These are phyloP conservation scores for Debaryomyces coudertii DNA, from an alignment of 1,139 yeast genomes.

Conservation along the genomic window DNA sequence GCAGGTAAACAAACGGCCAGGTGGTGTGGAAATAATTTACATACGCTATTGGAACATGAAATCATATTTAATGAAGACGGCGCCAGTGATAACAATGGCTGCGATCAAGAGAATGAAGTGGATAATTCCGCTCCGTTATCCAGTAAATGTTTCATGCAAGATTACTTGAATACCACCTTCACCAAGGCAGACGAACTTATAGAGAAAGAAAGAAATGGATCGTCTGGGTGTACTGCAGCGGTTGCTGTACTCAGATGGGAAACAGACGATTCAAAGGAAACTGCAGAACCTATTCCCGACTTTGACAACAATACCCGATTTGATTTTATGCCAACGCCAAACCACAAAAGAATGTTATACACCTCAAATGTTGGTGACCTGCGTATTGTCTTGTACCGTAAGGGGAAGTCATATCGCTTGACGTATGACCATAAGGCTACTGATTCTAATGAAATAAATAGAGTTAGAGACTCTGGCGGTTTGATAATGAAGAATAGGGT, in stretches of 20 bases:
- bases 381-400: conserved; percentile 75
- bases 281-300: background rate
- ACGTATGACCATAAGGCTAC: conserved; percentile 95
- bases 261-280: conserved; percentile 35
- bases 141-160: conserved; percentile 42
- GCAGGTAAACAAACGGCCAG: conserved; percentile 94
- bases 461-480: conserved; percentile 83
- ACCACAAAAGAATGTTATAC: conserved; percentile 73
- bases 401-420: conserved; percentile 72
- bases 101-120: conserved; percentile 9
- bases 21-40: conserved; percentile 92
- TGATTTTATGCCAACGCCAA: conserved; percentile 48
- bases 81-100: conserved; percentile 5
- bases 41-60: conserved; percentile 61
- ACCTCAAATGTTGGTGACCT: conserved; percentile 98
- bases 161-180: conserved; percentile 62
- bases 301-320: conserved; percentile 21
- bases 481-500: conserved; percentile 88
- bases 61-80: conserved; percentile 29
- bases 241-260: conserved; percentile 94
- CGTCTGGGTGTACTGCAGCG: conserved; percentile 93
- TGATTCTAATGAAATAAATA: conserved; percentile 72
- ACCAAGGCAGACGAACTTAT: conserved; percentile 74
- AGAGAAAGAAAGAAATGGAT: conserved; percentile 59
- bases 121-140: conserved; percentile 19